Conservation (phyloP, 805 yeast genomes). For the Suhomyces sp. region DNA sequence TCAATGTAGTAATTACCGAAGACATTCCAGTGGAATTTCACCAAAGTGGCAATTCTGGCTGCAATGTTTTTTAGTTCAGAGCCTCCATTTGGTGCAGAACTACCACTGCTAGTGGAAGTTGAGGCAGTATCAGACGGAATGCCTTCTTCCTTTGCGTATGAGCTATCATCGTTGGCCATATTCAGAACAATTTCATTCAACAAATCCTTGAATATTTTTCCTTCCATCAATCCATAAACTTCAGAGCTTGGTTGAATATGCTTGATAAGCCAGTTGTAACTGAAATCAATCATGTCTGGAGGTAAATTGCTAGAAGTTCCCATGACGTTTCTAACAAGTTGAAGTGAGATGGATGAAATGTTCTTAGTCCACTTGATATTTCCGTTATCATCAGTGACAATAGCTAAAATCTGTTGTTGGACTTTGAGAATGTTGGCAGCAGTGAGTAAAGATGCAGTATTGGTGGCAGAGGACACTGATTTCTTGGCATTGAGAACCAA, state of each 20-base stretch:
- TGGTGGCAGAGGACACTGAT: conserved; percentile 23
- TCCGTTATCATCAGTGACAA: conserved; percentile 82
- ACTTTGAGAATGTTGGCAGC: conserved; percentile 45
- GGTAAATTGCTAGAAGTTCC: conserved; percentile 25
- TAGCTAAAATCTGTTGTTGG: conserved; percentile 71
- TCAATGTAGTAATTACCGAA: conserved; percentile 69
- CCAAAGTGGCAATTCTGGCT: conserved; percentile 61
- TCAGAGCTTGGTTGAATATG: conserved; percentile 83
- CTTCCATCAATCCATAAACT: conserved; percentile 75
- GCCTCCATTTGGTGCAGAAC: conserved; percentile 20
- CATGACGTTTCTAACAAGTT: conserved; percentile 48
- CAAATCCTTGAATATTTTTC: conserved; percentile 55
- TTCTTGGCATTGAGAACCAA: conserved; percentile 38
- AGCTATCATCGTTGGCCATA: conserved; percentile 9
- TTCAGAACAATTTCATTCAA: conserved; percentile 32
- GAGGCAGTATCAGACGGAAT: conserved; percentile 5
- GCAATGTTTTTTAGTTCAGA: conserved; percentile 57
- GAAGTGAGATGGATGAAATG: conserved; percentile 68
- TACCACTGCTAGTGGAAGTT: conserved; percentile 8
- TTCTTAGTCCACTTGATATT: conserved; percentile 90
- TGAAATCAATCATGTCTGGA: conserved; percentile 52
- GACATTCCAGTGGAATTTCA: conserved; percentile 80
- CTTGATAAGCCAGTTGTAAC: conserved; percentile 75
- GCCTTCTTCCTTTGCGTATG: conserved; percentile 1
- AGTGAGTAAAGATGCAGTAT: conserved; percentile 21